Conservation (phyloP, 176 grass and related monocot species). For the Hsuehochloa calcarea region DNA sequence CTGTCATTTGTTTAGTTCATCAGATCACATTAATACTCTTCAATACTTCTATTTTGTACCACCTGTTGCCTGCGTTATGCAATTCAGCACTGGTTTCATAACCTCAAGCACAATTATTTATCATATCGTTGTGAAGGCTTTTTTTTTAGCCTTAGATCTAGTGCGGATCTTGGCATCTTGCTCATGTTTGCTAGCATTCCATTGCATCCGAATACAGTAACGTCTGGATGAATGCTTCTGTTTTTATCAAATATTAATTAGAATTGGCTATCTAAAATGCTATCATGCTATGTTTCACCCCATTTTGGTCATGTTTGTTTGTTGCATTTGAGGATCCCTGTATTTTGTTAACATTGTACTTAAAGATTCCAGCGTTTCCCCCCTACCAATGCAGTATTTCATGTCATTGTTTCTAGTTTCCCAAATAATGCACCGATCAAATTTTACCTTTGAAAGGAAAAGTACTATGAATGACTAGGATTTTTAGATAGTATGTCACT, state of each 20-base stretch:
- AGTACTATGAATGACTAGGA: neutral
- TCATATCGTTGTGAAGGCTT: neutral
- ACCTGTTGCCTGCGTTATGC: neutral
- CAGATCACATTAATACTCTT: neutral
- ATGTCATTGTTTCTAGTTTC: neutral
- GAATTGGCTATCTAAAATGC: neutral
- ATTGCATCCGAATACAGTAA: neutral
- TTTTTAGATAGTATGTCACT: neutral
- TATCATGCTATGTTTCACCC: neutral
- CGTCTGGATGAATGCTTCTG: neutral
- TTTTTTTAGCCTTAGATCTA: neutral
- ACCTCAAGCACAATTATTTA: neutral
- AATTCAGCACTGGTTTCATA: neutral
- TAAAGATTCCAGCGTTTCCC: neutral
- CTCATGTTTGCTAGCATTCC: neutral
- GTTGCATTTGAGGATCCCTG: neutral
- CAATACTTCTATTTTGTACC: neutral
- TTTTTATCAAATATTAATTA: neutral
- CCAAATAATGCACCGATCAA: neutral
- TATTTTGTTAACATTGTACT: neutral
- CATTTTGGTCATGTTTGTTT: neutral
- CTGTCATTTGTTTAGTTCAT: neutral
- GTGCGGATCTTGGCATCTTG: neutral
- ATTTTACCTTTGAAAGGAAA: neutral
- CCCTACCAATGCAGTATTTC: neutral